A percentile compares a stretch with the other conserved stretches of the same genome.
Conservation (phyloP, 345 rosid genomes). For the Cardamine chenopodiifolia region DNA sequence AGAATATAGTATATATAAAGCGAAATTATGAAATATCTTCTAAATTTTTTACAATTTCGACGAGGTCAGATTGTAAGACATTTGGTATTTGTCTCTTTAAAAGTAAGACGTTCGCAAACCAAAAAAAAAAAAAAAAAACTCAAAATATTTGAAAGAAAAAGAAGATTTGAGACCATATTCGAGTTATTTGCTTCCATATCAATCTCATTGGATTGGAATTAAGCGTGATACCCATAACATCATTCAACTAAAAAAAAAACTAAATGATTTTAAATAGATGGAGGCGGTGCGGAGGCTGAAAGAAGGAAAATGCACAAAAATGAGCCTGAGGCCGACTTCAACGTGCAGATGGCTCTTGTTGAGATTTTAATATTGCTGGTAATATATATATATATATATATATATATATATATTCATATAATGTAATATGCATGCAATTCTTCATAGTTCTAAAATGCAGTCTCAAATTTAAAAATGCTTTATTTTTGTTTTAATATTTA, state of each 20-base stretch:
- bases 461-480: not conserved
- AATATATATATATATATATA: too few relatives aligned
- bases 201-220: not conserved
- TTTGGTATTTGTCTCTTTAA: not conserved
- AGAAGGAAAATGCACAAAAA: conserved; percentile 45
- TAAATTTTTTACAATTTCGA: not conserved
- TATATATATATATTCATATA: too few relatives aligned
- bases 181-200: not conserved
- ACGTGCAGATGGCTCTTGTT: conserved; percentile 60
- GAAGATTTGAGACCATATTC: not conserved
- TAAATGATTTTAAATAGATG: conserved; percentile 41
- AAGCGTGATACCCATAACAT: not conserved
- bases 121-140: not conserved
- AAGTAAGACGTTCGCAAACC: not conserved
- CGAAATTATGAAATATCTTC: too few relatives aligned
- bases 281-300: conserved; percentile 57
- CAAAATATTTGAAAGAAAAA: not conserved
- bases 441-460: not conserved
- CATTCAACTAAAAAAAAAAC: not conserved
- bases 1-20: too few relatives aligned
- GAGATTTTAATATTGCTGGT: conserved; percentile 67
- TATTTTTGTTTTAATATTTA: too few relatives aligned
- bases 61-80: not conserved
- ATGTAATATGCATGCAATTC: not conserved
- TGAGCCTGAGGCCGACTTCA: conserved; percentile 55